Evolutionary conservation across 148 eudicot genomes (phyloP).

Genomic region (Silene uniflora): DNA sequence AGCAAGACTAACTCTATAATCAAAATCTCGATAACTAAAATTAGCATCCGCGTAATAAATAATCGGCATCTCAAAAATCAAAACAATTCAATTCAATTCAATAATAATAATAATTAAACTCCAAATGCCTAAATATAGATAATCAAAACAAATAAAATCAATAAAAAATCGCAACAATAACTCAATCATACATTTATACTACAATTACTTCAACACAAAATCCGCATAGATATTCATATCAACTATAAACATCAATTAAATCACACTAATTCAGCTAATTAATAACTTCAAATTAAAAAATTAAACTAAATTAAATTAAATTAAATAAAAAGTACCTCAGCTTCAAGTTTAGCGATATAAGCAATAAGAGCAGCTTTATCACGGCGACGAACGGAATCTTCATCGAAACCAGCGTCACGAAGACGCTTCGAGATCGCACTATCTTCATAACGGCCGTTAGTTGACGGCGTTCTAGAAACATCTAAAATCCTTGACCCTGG

Average conservation of each 20-base stretch:
- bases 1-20: too few species aligned
- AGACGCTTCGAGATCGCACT: constrained; percentile 62
- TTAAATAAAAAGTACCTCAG: constrained; percentile 46
- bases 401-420: constrained; percentile 73
- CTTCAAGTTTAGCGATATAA: constrained; percentile 86
- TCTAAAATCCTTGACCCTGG: constrained; percentile 56
- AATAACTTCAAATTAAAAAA: neutral
- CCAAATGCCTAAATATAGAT: neutral
- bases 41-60: neutral
- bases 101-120: neutral
- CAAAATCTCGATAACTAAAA: neutral
- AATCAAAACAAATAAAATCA: neutral
- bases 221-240: neutral
- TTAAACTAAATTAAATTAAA: constrained; percentile 1
- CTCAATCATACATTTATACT: neutral
- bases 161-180: neutral
- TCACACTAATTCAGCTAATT: neutral
- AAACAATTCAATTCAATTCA: neutral
- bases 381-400: constrained; percentile 74
- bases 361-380: constrained; percentile 92
- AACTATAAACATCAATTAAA: neutral
- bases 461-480: constrained; percentile 28
- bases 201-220: neutral
- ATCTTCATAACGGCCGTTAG: constrained; percentile 48
- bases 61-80: neutral